Conservation (phyloP, 805 yeast genomes). For the Metschnikowia vanudenii region DNA sequence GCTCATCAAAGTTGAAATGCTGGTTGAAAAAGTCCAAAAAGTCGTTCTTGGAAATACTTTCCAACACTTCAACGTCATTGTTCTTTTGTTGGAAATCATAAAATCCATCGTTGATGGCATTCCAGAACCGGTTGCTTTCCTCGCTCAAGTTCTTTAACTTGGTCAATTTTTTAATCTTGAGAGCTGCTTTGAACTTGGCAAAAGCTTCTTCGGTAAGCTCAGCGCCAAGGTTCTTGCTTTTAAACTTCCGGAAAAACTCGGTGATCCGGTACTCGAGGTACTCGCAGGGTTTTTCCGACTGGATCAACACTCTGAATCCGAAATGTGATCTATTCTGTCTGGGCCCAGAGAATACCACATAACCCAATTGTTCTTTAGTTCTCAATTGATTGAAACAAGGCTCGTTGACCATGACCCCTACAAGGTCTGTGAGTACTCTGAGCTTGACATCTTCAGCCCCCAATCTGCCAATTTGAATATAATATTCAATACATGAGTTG, state of each 20-base stretch:
- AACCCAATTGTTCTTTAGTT: constrained; percentile 93
- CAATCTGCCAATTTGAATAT: constrained; percentile 58
- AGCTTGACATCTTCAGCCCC: constrained; percentile 23
- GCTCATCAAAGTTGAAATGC: constrained; percentile 31
- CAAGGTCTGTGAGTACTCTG: constrained; percentile 56
- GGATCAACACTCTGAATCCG: constrained; percentile 74
- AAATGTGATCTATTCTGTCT: constrained; percentile 66
- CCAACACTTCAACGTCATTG: constrained; percentile 56
- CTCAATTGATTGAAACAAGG: constrained; percentile 88
- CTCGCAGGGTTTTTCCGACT: constrained; percentile 74
- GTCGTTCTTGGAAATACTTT: constrained; percentile 53
- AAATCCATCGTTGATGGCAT: constrained; percentile 68
- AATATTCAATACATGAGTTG: constrained; percentile 82
- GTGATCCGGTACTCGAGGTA: constrained; percentile 78
- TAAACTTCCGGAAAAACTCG: constrained; percentile 54
- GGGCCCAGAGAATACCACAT: constrained; percentile 82
- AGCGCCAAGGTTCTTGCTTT: constrained; percentile 35
- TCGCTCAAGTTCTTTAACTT: constrained; percentile 76
- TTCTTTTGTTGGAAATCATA: constrained; percentile 68
- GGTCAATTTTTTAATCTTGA: constrained; percentile 62
- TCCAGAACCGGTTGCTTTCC: constrained; percentile 67
- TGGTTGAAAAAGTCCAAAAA: constrained; percentile 53
- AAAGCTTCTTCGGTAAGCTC: constrained; percentile 64
- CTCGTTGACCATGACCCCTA: constrained; percentile 73
- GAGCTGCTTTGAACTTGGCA: constrained; percentile 63